Evolutionary conservation across 306 rosid genomes (phyloP), one percentile per base, ranked within the genome.

Genomic region (Cicer pinnatifidum): DNA sequence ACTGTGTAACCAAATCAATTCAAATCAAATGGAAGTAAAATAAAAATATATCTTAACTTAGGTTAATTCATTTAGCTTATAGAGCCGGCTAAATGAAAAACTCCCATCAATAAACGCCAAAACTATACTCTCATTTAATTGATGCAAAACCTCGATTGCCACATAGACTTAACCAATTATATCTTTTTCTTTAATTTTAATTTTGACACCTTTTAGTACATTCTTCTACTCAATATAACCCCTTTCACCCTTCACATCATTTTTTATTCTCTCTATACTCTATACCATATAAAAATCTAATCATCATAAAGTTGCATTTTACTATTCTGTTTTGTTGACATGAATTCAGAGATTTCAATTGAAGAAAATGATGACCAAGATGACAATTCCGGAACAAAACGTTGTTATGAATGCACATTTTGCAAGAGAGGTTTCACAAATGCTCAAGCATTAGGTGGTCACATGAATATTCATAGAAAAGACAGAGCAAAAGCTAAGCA

Each of bases 371-470:
- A 78, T 40, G 76, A 66, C 8, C 71, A 60, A 9, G 37, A 84
- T 8, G 75, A 64, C 73, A 80, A 19, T 3, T 28, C 33, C 33
- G 78, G 84, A n/a, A 69, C 68, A 0, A 88, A 79, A 76, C 82
- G 96, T 3, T 88, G 84, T 40, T 95, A 86, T 68, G 91, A 87
- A 61, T 95, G 99, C 88, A 88, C 96, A 67, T 95, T 86, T 71
- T 94, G 99, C 83, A 87, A 37, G 81, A 85, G 93, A n/a, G 99
- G 99, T 6, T 94, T 94, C 87, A 91, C 97, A 23, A 91, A 91
- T 60, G 99, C 99, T 5, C 99, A 91, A 45, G 97, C 97, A 13
- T 73, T 94, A 60, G 99, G 99, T 6, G 99, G 98, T 28, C 98
- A 93, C 23, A 93, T 93, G 98, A 94, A 94, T 56, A 91, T 94